These are phyloP conservation scores for Rhodomyrtus psidioides DNA, from an alignment of 441 rosid genomes.

Conservation along the genomic window DNA sequence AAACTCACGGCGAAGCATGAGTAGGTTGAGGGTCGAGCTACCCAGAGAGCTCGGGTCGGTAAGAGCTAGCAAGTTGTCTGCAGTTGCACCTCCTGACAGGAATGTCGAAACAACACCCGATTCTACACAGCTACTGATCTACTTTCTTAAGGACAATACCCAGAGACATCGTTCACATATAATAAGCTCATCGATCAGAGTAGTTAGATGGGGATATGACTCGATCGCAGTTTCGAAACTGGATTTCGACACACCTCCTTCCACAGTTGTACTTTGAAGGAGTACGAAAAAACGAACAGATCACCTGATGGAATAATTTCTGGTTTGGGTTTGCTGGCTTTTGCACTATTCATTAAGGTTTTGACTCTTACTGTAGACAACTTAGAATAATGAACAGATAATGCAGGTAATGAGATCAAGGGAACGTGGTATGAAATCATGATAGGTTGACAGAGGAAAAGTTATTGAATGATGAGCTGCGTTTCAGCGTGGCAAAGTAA, in stretches of 20 bases:
- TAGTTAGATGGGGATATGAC: not conserved
- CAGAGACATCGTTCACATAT: not conserved
- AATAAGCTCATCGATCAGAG: not conserved
- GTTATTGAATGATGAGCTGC: not conserved
- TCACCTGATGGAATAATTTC: not conserved
- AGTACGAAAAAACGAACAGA: not conserved
- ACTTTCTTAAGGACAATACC: not conserved
- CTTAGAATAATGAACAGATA: not conserved
- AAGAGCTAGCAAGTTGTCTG: not conserved
- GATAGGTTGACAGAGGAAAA: not conserved
- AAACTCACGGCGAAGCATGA: not conserved
- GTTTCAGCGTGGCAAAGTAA: not conserved
- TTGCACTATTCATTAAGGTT: not conserved
- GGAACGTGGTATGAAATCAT: not conserved
- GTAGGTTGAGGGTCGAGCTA: not conserved
- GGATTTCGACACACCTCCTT: not conserved
- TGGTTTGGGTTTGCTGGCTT: not conserved
- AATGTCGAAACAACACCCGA: not conserved
- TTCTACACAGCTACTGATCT: not conserved
- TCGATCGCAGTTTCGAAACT: not conserved
- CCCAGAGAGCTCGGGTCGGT: not conserved
- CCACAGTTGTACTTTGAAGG: not conserved
- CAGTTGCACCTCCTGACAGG: not conserved
- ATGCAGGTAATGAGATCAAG: not conserved
- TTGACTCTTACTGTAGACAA: not conserved